Evolutionary conservation across 176 grass and related monocot genomes (phyloP).

Genomic region (Aegilops bicornis): DNA sequence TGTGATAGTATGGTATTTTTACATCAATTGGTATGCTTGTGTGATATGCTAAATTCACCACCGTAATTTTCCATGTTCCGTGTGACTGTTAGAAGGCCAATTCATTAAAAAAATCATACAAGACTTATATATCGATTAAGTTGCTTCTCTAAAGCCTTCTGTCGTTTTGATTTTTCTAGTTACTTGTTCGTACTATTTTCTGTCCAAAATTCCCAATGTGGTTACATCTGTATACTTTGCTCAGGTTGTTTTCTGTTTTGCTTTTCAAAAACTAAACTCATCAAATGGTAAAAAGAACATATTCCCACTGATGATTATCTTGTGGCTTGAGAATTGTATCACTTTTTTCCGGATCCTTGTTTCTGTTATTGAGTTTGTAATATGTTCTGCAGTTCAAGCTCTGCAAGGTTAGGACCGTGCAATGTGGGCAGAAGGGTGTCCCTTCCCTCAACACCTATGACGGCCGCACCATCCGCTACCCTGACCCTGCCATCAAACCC

Average conservation of each 20-base stretch:
- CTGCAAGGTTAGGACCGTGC: conserved; percentile 62
- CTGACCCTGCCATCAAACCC: conserved; percentile 64
- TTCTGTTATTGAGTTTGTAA: not conserved
- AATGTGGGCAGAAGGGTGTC: conserved; percentile 63
- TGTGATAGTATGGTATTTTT: not conserved
- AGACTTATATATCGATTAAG: not conserved
- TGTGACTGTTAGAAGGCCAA: not conserved
- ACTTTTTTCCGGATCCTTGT: not conserved
- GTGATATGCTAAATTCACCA: not conserved
- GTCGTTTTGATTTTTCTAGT: not conserved
- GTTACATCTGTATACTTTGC: not conserved
- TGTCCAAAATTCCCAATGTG: not conserved
- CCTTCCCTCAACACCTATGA: conserved; percentile 71
- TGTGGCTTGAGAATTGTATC: not conserved
- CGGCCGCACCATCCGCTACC: conserved; percentile 64
- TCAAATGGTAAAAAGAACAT: not conserved
- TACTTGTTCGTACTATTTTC: not conserved
- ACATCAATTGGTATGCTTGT: not conserved
- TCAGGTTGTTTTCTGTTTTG: not conserved
- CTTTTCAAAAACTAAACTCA: not conserved
- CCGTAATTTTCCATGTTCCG: not conserved
- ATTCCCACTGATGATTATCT: not conserved
- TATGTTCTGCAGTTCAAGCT: conserved; percentile 50
- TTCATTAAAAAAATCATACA: not conserved
- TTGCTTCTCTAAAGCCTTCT: not conserved